Conservation (phyloP, 805 yeast species). For the Hanseniaspora hatyaiensis region DNA sequence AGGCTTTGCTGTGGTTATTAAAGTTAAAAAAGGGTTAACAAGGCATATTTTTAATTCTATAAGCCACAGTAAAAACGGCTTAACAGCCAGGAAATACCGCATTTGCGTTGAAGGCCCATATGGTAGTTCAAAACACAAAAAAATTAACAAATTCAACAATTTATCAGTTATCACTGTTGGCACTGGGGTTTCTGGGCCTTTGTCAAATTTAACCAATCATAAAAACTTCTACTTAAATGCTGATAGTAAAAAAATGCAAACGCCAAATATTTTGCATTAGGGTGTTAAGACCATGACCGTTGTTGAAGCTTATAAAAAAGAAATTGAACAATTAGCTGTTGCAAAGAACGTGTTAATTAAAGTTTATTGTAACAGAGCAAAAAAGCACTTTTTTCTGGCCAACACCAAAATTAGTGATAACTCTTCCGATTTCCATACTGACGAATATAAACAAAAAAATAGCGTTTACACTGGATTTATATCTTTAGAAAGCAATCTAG, state of each 20-base stretch:
- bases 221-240: background rate
- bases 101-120: constrained; percentile 15
- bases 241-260: background rate
- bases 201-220: constrained; percentile 1
- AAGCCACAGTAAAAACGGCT: background rate
- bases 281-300: constrained; percentile 6
- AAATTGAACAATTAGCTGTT: background rate
- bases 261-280: constrained; percentile 5
- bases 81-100: background rate
- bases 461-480: background rate
- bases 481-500: background rate
- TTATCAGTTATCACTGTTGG: constrained; percentile 3
- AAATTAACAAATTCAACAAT: background rate
- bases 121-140: background rate
- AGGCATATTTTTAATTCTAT: background rate
- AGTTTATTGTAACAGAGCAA: background rate
- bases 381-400: background rate
- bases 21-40: constrained; percentile 12
- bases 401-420: background rate
- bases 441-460: no score
- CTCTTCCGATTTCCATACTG: no score
- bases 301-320: constrained; percentile 3
- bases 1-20: background rate
- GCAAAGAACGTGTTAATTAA: background rate
- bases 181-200: constrained; percentile 14